Evolutionary conservation across 208 protist genomes (phyloP), one percentile per base, ranked within the genome.

Genomic region (Acanthamoeba triangularis): DNA sequence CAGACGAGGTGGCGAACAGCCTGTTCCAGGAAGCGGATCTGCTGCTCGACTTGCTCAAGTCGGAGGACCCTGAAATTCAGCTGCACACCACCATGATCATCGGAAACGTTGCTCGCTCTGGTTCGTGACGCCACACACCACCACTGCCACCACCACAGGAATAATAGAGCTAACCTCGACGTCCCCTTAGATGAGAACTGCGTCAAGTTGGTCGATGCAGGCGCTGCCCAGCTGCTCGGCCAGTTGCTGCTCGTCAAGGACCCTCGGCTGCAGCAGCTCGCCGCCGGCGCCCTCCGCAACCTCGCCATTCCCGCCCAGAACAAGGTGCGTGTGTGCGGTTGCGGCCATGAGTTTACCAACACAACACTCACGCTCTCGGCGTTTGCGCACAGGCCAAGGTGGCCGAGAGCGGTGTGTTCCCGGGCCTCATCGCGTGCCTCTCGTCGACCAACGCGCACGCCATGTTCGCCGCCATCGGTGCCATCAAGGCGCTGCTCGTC

Each of bases 361-460:
- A n/a, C n/a, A n/a, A n/a, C 28, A 67, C 20, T 3, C n/a, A 20
- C 63, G 0, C 8, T 69, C 63, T 13, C 2, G 63, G 23, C 23
- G 54, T 59, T 59, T 59, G 14, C 2, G 18, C 54, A 33, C 41
- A 94, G 67, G 41, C 18, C 28, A 94, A 80, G 69, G 44, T 94
- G 35, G 90, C 35, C n/a, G 90, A 94, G 11, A 82, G 33, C 18
- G 90, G 90, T 3, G 63, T 84, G 30, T 61, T 94, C 7, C 61
- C 61, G n/a, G 67, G 67, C 37, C 35, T 94, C 16, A 82, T 94
- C 44, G 52, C n/a, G 63, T 85, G 41, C 44, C 90, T 94, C 23
- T 59, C 90, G n/a, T 94, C 90, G 30, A 94, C 90, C 41, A 94
- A 94, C 52, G 90, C 90, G 28, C 90, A 94, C 28, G 90, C 69